Percentiles rank a stretch among this genome's conserved stretches.
Evolutionary conservation across 2,329 filamentous ascomycete species (phyloP).

Genomic region (Aspergillus sp.): DNA sequence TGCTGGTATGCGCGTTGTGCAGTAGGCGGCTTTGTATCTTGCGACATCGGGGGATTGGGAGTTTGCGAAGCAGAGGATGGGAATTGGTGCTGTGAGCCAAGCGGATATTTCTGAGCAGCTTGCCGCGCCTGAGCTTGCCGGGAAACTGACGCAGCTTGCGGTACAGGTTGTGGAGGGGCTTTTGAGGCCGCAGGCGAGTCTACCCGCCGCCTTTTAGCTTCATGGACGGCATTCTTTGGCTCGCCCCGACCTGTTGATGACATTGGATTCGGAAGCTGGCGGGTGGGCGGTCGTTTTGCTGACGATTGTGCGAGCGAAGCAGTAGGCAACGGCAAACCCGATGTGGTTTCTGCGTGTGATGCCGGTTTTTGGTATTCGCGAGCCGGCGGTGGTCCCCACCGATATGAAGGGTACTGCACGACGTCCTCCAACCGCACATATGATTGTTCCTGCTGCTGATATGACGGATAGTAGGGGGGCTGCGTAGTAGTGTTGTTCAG

Average conservation of each 20-base stretch:
- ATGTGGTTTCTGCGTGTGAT: neutral
- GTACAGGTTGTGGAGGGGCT: neutral
- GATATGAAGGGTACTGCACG: neutral
- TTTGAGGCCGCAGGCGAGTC: slow-evolving; percentile 1
- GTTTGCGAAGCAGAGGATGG: neutral
- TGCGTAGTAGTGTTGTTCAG: neutral
- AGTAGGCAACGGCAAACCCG: neutral
- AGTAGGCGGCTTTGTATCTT: neutral
- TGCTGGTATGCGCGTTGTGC: neutral
- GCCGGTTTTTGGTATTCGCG: neutral
- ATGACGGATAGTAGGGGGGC: neutral
- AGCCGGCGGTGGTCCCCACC: neutral
- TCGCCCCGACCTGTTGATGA: neutral
- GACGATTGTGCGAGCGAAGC: neutral
- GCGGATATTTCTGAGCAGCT: neutral
- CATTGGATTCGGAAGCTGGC: slow-evolving; percentile 1
- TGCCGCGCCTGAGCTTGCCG: neutral
- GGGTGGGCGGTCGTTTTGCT: neutral
- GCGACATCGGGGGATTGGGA: neutral
- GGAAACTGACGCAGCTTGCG: neutral
- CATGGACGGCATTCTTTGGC: neutral
- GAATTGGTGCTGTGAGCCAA: neutral
- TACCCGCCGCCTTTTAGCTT: slow-evolving; percentile 16
- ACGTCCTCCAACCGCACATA: slow-evolving; percentile 6
- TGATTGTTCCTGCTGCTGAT: slow-evolving; percentile 1